Conservation (phyloP, 331 rosid genomes). For the Pyracantha coccinea region DNA sequence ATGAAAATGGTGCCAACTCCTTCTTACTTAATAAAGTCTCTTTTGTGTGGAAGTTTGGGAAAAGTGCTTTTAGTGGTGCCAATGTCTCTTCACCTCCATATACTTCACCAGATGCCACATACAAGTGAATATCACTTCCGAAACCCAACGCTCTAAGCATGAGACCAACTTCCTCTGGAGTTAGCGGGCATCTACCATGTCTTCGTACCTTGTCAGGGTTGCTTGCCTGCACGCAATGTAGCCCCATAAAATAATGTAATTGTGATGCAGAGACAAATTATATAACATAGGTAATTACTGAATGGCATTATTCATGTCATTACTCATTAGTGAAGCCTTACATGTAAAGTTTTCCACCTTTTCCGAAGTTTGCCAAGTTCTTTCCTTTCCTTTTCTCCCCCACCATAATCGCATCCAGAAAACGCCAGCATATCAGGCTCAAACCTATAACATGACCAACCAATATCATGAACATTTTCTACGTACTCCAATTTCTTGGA, state of each 20-base stretch:
- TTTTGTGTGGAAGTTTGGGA: constrained; percentile 75
- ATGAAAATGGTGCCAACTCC: constrained; percentile 59
- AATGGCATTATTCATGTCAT: not conserved
- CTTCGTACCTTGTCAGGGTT: constrained; percentile 77
- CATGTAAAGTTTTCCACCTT: constrained; percentile 80
- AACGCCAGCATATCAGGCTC: constrained; percentile 98
- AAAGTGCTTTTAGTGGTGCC: constrained; percentile 68
- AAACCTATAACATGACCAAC: constrained; percentile 37
- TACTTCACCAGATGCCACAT: constrained; percentile 89
- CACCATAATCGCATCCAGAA: constrained; percentile 93
- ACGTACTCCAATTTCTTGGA: not conserved
- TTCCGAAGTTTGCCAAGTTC: constrained; percentile 71
- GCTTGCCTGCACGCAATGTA: constrained; percentile 38
- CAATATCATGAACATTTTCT: constrained; percentile 9
- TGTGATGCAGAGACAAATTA: constrained; percentile 5
- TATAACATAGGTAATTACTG: not conserved
- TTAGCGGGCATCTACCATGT: constrained; percentile 90
- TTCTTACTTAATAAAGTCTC: constrained; percentile 58
- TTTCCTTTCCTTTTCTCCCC: constrained; percentile 63
- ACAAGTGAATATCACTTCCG: constrained; percentile 60
- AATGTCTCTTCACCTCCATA: constrained; percentile 73
- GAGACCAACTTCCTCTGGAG: constrained; percentile 88
- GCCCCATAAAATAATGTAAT: not conserved
- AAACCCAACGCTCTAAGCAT: constrained; percentile 82
- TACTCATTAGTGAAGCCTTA: constrained; percentile 26